A percentile compares a stretch with the other conserved stretches of the same genome.
These are phyloP conservation scores for Zygosaccharomyces lentus DNA, from an alignment of 805 yeast genomes.

Conservation along the genomic window DNA sequence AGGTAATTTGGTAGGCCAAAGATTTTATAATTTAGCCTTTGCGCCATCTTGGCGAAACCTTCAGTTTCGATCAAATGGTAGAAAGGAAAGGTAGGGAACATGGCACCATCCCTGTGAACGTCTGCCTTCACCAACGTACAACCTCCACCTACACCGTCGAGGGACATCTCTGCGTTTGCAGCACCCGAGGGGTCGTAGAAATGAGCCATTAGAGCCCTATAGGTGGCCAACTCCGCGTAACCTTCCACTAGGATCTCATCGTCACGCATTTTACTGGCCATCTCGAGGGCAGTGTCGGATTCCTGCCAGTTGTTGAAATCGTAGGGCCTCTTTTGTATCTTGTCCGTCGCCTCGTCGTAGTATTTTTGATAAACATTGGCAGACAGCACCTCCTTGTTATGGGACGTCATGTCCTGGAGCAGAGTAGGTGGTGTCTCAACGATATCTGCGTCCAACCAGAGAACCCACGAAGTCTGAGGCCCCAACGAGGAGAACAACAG, in stretches of 20 bases:
- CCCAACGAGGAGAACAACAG: conserved; percentile 81
- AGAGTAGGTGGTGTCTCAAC: conserved; percentile 80
- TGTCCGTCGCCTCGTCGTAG: conserved; percentile 53
- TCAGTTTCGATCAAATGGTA: conserved; percentile 96
- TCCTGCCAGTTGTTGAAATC: conserved; percentile 97
- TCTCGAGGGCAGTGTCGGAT: conserved; percentile 68
- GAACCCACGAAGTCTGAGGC: conserved; percentile 88
- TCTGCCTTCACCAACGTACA: conserved; percentile 94
- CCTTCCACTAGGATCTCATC: conserved; percentile 97
- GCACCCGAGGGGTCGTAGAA: conserved; percentile 67
- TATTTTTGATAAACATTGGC: conserved; percentile 93
- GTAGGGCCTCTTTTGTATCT: conserved; percentile 70
- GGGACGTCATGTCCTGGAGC: conserved; percentile 81
- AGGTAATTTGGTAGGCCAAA: conserved; percentile 92
- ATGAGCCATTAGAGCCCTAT: conserved; percentile 91
- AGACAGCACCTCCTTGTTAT: conserved; percentile 80
- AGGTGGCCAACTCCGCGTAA: conserved; percentile 87
- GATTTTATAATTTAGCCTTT: conserved; percentile 84
- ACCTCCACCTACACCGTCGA: conserved; percentile 98
- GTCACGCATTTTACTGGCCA: conserved; percentile 69
- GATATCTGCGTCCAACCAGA: conserved; percentile 95
- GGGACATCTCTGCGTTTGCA: conserved; percentile 61
- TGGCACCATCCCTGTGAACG: conserved; percentile 98
- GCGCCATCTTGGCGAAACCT: conserved; percentile 98
- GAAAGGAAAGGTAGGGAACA: conserved; percentile 98